Base-by-base conservation (phyloP, 345 rosid genomes). In the Heritiera littoralis region DNA sequence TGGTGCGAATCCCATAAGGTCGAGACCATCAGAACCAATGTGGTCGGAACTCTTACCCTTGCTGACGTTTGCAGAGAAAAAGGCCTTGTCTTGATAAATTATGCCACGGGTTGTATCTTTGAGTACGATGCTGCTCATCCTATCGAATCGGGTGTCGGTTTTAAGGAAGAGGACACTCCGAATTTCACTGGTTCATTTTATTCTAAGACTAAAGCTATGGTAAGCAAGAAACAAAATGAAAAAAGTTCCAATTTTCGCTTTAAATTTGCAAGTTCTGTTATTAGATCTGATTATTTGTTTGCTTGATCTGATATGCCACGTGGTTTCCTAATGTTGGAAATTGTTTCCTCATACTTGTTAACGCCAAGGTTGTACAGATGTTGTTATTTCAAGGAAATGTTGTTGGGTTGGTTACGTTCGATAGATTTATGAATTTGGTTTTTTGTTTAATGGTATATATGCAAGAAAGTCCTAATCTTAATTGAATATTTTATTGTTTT, bases 1-100 rank as follows among this genome's bases (percentile, higher is more conserved):
- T 94, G 98, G 98, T 94, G 98, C 76, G 98, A 94, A 54, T 85
- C 91, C 30, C 94, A 91, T 74, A 94, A 91, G 88, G 95, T 92
- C 20, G 98, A 94, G 89, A 94, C 98, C 17, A 89, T 94, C 35
- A 84, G 94, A 51, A 86, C 94, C 58, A 94, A 94, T 78, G 95
- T 92, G 56, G 91, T 84, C 43, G 98, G 97, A 17, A 91, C 98
- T 5, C 83, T 94, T 30, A 91, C 95, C 6, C 85, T 92, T 30
- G 98, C 98, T 32, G 98, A 92, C 60, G 87, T 92, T 1, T 94
- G 95, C 86, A 79, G 84, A 65, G 92, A 90, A 10, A 28, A 90
- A 83, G 6, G 94, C 94, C 2, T 79, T 92, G 58, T 52, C 64
- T 78, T 94, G 64, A 86, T 94, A 58, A 91, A 91, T 60, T 94